Evolutionary conservation across 2,329 filamentous ascomycete species (phyloP).

Genomic region (Beauveria pseudobassiana): DNA sequence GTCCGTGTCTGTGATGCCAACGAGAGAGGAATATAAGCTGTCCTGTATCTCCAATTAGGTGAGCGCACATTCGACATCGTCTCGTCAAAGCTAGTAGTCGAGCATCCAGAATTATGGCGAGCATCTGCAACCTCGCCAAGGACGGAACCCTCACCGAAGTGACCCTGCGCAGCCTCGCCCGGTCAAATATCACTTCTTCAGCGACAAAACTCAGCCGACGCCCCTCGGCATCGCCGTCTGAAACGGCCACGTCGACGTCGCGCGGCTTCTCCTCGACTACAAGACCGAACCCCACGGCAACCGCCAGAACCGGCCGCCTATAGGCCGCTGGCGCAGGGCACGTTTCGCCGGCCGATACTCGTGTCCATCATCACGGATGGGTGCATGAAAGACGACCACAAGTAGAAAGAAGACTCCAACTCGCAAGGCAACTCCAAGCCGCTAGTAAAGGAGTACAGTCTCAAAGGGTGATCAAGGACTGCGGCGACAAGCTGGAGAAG

Average conservation of each 20-base stretch:
- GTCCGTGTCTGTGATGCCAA: no score
- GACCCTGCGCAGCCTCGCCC: not conserved
- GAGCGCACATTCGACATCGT: not conserved
- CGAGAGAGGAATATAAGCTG: no score
- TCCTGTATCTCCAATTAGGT: not conserved
- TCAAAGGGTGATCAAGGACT: not conserved
- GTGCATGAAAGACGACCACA: no score
- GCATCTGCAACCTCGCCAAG: not conserved
- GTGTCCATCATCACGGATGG: no score
- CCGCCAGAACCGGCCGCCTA: no score
- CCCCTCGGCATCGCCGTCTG: not conserved
- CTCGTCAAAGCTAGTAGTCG: not conserved
- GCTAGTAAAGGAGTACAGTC: no score
- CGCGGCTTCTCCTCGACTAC: no score
- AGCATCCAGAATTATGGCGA: not conserved
- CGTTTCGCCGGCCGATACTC: no score
- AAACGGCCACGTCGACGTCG: not conserved
- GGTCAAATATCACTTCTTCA: not conserved
- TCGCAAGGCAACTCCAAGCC: no score
- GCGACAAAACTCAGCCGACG: not conserved
- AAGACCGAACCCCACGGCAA: no score
- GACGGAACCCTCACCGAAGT: not conserved
- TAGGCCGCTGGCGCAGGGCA: no score
- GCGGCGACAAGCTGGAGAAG: not conserved
- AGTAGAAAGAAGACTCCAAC: no score